A percentile compares a stretch with the other conserved stretches of the same genome.
phyloP scores from a whole-genome alignment of 345 rosid genomes.

The Citrus mangshanensis region DNA sequence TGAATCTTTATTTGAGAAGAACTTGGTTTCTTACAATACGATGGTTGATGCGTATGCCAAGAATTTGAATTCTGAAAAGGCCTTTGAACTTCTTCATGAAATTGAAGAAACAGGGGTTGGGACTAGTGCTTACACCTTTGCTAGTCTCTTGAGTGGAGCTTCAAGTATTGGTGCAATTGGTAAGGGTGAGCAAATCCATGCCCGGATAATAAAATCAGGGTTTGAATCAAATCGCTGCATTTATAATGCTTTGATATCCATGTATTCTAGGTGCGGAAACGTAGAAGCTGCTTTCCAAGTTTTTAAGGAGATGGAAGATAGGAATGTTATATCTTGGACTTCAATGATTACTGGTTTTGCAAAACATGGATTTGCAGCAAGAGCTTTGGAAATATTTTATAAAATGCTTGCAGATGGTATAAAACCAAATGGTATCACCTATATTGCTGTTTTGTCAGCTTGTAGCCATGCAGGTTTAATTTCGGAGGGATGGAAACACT shows the following conservation, averaged over 20 bases:
- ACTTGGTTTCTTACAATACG: slow-evolving; percentile 56
- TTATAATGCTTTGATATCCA: slow-evolving; percentile 63
- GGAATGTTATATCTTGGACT: slow-evolving; percentile 68
- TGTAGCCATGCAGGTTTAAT: slow-evolving; percentile 79
- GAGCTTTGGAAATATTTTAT: slow-evolving; percentile 56
- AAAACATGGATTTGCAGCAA: slow-evolving; percentile 59
- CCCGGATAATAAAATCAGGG: slow-evolving; percentile 51
- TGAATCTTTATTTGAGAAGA: slow-evolving; percentile 54
- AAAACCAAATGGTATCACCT: slow-evolving; percentile 63
- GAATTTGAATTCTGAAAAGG: slow-evolving; percentile 39
- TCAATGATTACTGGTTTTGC: slow-evolving; percentile 76
- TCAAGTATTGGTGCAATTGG: slow-evolving; percentile 55
- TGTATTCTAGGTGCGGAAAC: slow-evolving; percentile 74
- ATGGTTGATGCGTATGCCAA: slow-evolving; percentile 54
- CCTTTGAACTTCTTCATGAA: slow-evolving; percentile 43
- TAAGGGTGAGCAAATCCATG: slow-evolving; percentile 73
- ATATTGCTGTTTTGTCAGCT: slow-evolving; percentile 61
- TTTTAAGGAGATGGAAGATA: slow-evolving; percentile 43
- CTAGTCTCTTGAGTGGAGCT: slow-evolving; percentile 67
- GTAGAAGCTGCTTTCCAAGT: slow-evolving; percentile 55
- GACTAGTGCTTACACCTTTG: slow-evolving; percentile 54
- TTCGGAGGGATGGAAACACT: slow-evolving; percentile 60
- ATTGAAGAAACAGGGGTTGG: slow-evolving; percentile 35
- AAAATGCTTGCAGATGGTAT: slow-evolving; percentile 44
- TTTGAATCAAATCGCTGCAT: slow-evolving; percentile 33